These are phyloP conservation scores for Kurtzmaniella natalensis DNA, from an alignment of 1,139 yeast genomes.

Conservation along the genomic window DNA sequence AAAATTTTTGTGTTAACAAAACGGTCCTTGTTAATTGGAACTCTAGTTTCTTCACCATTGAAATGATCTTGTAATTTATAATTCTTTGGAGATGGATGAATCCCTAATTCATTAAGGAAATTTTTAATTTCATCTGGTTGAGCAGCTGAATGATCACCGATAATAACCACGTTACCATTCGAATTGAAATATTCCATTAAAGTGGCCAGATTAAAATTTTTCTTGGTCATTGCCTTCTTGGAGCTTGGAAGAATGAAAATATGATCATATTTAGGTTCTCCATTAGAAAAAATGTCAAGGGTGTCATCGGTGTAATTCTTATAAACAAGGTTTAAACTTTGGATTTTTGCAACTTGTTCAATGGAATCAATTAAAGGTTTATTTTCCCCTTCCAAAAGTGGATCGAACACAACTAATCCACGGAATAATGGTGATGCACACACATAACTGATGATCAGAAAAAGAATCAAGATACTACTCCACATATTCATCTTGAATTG, in stretches of 20 bases:
- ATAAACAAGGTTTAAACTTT: slow-evolving; percentile 18
- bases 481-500: no score
- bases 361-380: slow-evolving; percentile 8
- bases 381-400: slow-evolving; percentile 20
- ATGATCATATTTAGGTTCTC: slow-evolving; percentile 25
- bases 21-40: slow-evolving; percentile 19
- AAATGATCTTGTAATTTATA: slow-evolving; percentile 68
- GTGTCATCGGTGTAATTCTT: slow-evolving; percentile 25
- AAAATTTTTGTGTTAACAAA: slow-evolving; percentile 24
- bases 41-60: slow-evolving; percentile 24
- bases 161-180: slow-evolving; percentile 73
- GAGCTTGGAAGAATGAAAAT: slow-evolving; percentile 37
- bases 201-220: slow-evolving; percentile 25
- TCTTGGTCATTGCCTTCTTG: slow-evolving; percentile 32
- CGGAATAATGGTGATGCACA: slow-evolving; percentile 8
- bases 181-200: slow-evolving; percentile 48
- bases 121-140: slow-evolving; percentile 65
- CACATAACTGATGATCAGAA: neutral
- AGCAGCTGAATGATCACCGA: slow-evolving; percentile 39
- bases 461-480: neutral
- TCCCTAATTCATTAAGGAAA: slow-evolving; percentile 76
- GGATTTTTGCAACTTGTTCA: slow-evolving; percentile 15
- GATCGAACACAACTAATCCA: slow-evolving; percentile 32
- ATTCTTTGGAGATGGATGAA: slow-evolving; percentile 77
- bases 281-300: slow-evolving; percentile 22